Evolutionary conservation across 1,284 basidiomycete genomes (phyloP).

Genomic region (Leccinum fallax): DNA sequence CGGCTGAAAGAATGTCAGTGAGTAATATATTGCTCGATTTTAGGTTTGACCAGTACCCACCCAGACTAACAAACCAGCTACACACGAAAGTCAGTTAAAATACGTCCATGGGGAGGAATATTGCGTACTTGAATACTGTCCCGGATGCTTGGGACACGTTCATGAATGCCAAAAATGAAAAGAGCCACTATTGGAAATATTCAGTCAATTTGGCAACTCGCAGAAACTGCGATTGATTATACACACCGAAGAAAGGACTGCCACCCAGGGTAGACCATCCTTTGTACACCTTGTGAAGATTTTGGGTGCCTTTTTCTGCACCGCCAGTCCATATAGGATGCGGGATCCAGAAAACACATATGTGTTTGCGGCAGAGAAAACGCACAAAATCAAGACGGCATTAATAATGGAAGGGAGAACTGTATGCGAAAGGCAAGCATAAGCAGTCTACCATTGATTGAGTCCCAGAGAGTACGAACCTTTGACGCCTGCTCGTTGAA

Average conservation of each 20-base stretch:
- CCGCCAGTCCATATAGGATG: slow-evolving; percentile 79
- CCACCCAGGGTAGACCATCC: slow-evolving; percentile 26
- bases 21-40: not conserved
- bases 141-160: slow-evolving; percentile 16
- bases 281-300: slow-evolving; percentile 65
- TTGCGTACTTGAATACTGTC: slow-evolving; percentile 29
- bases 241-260: slow-evolving; percentile 10
- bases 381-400: slow-evolving; percentile 65
- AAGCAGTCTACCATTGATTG: not conserved
- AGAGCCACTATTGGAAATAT: slow-evolving; percentile 40
- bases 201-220: slow-evolving; percentile 31
- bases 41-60: slow-evolving; percentile 6
- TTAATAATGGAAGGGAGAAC: slow-evolving; percentile 74
- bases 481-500: slow-evolving; percentile 74
- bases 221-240: not conserved
- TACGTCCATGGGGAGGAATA: not conserved
- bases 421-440: slow-evolving; percentile 16
- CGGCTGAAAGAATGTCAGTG: slow-evolving; percentile 26
- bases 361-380: slow-evolving; percentile 85
- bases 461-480: slow-evolving; percentile 27
- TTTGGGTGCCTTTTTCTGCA: slow-evolving; percentile 72
- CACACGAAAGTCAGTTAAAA: slow-evolving; percentile 1
- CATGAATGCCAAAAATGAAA: slow-evolving; percentile 29
- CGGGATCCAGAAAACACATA: slow-evolving; percentile 82
- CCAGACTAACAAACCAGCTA: slow-evolving; percentile 53